Evolutionary conservation across 352 stramenopile species (phyloP).

Genomic region (Pythium angustatum): DNA sequence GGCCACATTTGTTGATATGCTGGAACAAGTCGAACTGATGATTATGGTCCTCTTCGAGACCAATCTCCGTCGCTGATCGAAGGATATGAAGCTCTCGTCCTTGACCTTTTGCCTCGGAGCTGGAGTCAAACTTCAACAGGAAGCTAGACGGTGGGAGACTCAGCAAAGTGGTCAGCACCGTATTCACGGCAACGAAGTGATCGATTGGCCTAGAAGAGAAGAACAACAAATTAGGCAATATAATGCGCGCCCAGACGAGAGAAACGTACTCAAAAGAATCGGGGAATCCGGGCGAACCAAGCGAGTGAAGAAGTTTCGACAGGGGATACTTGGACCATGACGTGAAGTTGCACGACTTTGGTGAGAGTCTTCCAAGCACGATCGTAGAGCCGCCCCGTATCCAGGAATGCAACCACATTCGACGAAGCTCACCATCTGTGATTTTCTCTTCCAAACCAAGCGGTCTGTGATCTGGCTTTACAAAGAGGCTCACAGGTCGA

Average conservation of each 20-base stretch:
- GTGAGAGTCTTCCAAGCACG: conserved; percentile 49
- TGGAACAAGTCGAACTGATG: conserved; percentile 45
- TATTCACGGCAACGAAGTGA: conserved; percentile 16
- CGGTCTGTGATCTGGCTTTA: conserved; percentile 67
- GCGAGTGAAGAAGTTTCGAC: conserved; percentile 43
- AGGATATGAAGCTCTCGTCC: conserved; percentile 20
- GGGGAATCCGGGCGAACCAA: conserved; percentile 31
- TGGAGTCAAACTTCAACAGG: conserved; percentile 5
- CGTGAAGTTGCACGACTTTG: conserved; percentile 30
- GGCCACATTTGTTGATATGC: conserved; percentile 30
- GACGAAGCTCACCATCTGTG: conserved; percentile 54
- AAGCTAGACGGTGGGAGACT: conserved; percentile 25
- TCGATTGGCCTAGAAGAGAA: conserved; percentile 20
- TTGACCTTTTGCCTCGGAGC: neutral
- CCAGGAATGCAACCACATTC: conserved; percentile 81
- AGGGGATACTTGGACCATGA: conserved; percentile 57
- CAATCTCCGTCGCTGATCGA: conserved; percentile 19
- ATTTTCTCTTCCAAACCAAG: conserved; percentile 59
- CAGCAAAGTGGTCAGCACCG: conserved; percentile 24
- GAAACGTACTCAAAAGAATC: conserved; percentile 60
- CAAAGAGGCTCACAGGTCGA: conserved; percentile 54
- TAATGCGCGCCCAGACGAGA: neutral
- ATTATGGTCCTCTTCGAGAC: conserved; percentile 28
- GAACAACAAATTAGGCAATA: neutral
- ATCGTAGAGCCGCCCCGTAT: conserved; percentile 61